phyloP scores from a whole-genome alignment of 768 basidiomycete species.

The Rhizopogon roseolus region DNA sequence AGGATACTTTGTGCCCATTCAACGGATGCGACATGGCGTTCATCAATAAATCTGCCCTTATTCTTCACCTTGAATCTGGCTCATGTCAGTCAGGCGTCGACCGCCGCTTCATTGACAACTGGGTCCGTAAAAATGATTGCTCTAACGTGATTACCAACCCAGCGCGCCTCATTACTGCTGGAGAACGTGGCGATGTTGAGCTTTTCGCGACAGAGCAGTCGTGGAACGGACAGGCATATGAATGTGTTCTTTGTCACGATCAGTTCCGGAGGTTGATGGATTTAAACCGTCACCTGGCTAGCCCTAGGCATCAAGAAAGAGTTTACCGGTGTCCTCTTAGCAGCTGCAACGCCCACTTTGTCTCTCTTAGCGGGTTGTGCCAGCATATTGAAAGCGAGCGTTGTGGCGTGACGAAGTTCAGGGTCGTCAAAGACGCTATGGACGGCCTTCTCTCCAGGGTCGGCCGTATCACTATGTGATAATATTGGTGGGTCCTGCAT shows the following conservation, averaged over 20 bases:
- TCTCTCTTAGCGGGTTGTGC: constrained; percentile 51
- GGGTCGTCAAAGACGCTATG: constrained; percentile 34
- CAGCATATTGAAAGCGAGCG: constrained; percentile 63
- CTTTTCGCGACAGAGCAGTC: constrained; percentile 32
- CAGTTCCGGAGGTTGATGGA: constrained; percentile 33
- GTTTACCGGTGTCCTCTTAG: constrained; percentile 51
- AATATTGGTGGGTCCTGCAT: constrained; percentile 6
- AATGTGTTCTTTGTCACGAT: constrained; percentile 61
- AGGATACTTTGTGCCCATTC: constrained; percentile 33
- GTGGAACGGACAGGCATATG: constrained; percentile 42
- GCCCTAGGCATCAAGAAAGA: constrained; percentile 51
- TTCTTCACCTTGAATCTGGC: constrained; percentile 62
- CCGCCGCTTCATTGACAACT: constrained; percentile 30
- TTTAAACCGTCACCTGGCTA: constrained; percentile 61
- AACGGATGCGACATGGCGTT: constrained; percentile 43
- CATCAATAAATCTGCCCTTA: constrained; percentile 47
- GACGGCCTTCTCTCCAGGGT: constrained; percentile 24
- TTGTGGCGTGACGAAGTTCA: constrained; percentile 53
- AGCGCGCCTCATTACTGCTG: constrained; percentile 38
- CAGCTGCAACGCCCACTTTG: constrained; percentile 39
- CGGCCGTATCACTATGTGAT: constrained; percentile 4
- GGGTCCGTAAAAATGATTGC: constrained; percentile 39
- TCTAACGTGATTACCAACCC: constrained; percentile 52
- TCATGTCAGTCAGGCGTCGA: constrained; percentile 46
- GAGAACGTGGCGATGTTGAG: neutral